A percentile compares a stretch with the other conserved stretches of the same genome.
These are phyloP conservation scores for Huntiella decipiens DNA, from an alignment of 2,329 filamentous ascomycete genomes.

Conservation along the genomic window DNA sequence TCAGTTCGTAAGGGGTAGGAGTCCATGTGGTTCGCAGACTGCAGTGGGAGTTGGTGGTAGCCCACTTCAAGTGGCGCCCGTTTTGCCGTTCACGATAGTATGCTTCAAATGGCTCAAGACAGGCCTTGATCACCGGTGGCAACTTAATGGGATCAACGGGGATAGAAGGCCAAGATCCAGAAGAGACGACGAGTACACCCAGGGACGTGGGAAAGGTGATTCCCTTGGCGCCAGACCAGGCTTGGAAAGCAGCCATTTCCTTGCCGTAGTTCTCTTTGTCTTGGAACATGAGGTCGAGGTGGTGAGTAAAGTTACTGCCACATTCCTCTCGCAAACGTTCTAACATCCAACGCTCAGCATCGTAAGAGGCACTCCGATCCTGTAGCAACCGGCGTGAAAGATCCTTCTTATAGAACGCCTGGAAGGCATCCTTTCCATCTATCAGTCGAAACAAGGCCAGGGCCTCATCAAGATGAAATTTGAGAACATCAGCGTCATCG, in stretches of 20 bases:
- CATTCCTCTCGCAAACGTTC: conserved; percentile 82
- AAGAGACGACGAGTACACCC: conserved; percentile 75
- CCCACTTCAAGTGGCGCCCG: conserved; percentile 75
- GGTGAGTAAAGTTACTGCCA: conserved; percentile 84
- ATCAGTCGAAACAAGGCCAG: conserved; percentile 93
- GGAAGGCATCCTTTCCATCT: conserved; percentile 91
- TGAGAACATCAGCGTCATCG: conserved; percentile 76
- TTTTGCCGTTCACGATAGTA: conserved; percentile 85
- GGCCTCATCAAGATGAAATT: conserved; percentile 70
- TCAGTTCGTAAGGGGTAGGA: conserved; percentile 66
- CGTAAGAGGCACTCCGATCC: conserved; percentile 79
- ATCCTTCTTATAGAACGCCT: conserved; percentile 98
- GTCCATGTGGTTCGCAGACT: conserved; percentile 65
- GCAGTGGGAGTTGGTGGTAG: conserved; percentile 81
- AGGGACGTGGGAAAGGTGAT: conserved; percentile 39
- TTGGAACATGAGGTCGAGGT: conserved; percentile 98
- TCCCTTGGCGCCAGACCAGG: conserved; percentile 21
- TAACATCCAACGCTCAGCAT: conserved; percentile 92
- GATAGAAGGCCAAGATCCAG: conserved; percentile 84
- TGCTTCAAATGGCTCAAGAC: conserved; percentile 61
- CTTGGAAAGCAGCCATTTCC: conserved; percentile 72
- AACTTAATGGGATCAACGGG: conserved; percentile 54
- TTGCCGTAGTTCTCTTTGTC: conserved; percentile 87
- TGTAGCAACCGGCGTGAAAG: conserved; percentile 76
- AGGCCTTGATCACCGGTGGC: conserved; percentile 53